Percentiles rank a stretch among this genome's conserved stretches.
Evolutionary conservation across 208 protist species (phyloP).

Genomic region (Naegleria fowleri): DNA sequence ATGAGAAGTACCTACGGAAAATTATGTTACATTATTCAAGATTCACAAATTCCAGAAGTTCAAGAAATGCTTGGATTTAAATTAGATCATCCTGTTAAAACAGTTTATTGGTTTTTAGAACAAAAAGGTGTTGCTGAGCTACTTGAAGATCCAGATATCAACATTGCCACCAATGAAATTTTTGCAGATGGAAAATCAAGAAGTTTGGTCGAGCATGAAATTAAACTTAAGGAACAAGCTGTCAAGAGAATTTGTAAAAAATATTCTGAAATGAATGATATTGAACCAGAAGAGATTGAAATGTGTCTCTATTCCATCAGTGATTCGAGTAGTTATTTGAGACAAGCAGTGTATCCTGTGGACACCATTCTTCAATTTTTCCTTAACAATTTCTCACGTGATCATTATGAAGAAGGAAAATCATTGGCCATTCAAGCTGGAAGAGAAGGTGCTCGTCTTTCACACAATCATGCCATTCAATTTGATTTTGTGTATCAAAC

Average conservation of each 20-base stretch:
- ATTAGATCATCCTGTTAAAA: slow-evolving; percentile 60
- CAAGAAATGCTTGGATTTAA: slow-evolving; percentile 67
- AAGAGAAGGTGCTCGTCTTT: slow-evolving; percentile 73
- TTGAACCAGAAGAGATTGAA: slow-evolving; percentile 56
- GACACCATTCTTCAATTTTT: background rate
- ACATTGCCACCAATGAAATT: background rate
- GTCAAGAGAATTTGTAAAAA: slow-evolving; percentile 62
- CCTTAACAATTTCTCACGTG: background rate
- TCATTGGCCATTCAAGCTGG: slow-evolving; percentile 68
- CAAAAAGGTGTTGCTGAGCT: slow-evolving; percentile 31
- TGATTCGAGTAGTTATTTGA: slow-evolving; percentile 74
- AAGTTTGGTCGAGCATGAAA: background rate
- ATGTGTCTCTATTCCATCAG: slow-evolving; percentile 70
- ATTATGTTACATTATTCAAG: slow-evolving; percentile 57
- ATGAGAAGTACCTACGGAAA: slow-evolving; percentile 83
- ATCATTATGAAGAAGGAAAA: slow-evolving; percentile 44
- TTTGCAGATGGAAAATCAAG: background rate
- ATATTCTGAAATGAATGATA: slow-evolving; percentile 45
- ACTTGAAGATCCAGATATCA: background rate
- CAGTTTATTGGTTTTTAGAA: slow-evolving; percentile 63
- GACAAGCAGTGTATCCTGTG: background rate
- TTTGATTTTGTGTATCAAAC: slow-evolving; percentile 90
- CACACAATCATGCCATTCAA: slow-evolving; percentile 83
- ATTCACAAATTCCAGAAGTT: slow-evolving; percentile 18
- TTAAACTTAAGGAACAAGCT: slow-evolving; percentile 64